These are phyloP conservation scores for Lipomyces chichibuensis DNA, from an alignment of 805 yeast species.

Conservation along the genomic window DNA sequence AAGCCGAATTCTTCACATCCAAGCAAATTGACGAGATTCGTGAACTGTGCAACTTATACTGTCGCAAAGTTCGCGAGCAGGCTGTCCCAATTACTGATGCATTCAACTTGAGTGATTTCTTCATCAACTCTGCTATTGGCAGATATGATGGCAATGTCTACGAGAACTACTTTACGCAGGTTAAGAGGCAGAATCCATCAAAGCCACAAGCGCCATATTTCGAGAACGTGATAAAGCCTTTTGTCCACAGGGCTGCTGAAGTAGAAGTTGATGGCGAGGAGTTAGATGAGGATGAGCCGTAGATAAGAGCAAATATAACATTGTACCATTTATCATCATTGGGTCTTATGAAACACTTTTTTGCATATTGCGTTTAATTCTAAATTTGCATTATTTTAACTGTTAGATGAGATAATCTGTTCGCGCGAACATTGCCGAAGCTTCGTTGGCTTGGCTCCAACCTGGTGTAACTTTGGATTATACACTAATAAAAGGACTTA, in stretches of 20 bases:
- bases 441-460: too few relatives aligned
- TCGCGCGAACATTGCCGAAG: too few relatives aligned
- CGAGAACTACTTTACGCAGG: conserved; percentile 68
- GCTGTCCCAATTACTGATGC: conserved; percentile 82
- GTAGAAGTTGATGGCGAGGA: conserved; percentile 34
- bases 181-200: conserved; percentile 55
- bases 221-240: conserved; percentile 44
- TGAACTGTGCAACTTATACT: conserved; percentile 50
- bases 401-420: too few relatives aligned
- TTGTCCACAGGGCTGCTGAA: conserved; percentile 41
- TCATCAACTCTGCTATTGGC: conserved; percentile 83
- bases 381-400: background rate
- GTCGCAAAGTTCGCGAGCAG: conserved; percentile 61
- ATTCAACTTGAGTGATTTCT: conserved; percentile 77
- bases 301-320: background rate
- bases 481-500: background rate
- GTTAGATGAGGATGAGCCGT: conserved; percentile 29
- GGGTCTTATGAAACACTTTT: background rate
- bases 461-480: too few relatives aligned
- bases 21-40: conserved; percentile 52
- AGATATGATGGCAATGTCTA: conserved; percentile 80
- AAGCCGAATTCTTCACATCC: conserved; percentile 59
- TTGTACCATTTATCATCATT: background rate
- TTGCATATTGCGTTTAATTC: background rate
- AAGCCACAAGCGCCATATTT: conserved; percentile 65